Conservation (phyloP, 805 yeast genomes). For the Candida easanensis region DNA sequence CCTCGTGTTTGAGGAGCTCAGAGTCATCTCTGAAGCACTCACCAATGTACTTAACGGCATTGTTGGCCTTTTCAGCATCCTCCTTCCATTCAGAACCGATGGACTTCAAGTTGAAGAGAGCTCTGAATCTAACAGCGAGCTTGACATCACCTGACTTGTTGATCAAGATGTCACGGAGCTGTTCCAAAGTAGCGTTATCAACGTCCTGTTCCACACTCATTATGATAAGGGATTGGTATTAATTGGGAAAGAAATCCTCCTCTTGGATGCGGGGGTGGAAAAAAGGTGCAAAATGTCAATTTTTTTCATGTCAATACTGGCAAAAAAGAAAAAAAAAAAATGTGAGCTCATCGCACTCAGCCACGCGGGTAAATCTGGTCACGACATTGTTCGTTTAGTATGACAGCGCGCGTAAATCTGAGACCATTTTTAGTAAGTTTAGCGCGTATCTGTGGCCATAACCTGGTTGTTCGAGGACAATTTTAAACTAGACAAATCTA, state of each 20-base stretch:
- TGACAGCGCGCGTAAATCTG: conserved; percentile 1
- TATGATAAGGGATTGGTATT: background rate
- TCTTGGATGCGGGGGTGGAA: conserved; percentile 1
- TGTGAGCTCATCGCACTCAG: conserved; percentile 7
- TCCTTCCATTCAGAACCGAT: conserved; percentile 71
- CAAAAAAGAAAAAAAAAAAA: conserved; percentile 8
- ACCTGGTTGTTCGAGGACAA: too few relatives aligned
- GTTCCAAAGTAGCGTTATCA: conserved; percentile 45
- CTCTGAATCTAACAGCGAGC: conserved; percentile 88
- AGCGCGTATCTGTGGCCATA: too few relatives aligned
- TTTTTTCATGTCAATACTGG: background rate
- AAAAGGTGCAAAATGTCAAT: conserved; percentile 5
- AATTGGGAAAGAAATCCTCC: too few relatives aligned
- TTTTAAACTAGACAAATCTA: too few relatives aligned
- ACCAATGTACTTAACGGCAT: conserved; percentile 78
- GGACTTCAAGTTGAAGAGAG: conserved; percentile 85
- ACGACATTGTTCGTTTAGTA: background rate
- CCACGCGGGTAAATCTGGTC: conserved; percentile 7
- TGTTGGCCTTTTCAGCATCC: conserved; percentile 51
- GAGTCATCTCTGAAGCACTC: conserved; percentile 77
- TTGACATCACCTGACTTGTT: conserved; percentile 67
- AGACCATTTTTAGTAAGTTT: too few relatives aligned
- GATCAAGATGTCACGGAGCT: conserved; percentile 66
- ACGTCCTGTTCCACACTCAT: conserved; percentile 16
- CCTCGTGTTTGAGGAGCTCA: conserved; percentile 94